A percentile compares a stretch with the other conserved stretches of the same genome.
These are phyloP conservation scores for Neckera pumila DNA, from an alignment of 225 moss, liverwort and hornwort species.

Conservation along the genomic window DNA sequence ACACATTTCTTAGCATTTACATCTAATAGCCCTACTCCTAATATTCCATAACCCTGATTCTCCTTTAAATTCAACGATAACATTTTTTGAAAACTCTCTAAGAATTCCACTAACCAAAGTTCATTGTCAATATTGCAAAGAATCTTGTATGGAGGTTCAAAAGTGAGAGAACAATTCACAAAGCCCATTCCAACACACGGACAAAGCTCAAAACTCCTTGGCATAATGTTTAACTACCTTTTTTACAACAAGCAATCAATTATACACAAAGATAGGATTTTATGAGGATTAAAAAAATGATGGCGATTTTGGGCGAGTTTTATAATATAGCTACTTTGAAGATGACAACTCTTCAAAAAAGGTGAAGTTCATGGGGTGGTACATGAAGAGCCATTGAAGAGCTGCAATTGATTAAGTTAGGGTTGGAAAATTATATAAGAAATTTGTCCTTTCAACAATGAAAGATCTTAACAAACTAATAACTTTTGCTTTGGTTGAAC, in stretches of 20 bases:
- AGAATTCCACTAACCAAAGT: neutral
- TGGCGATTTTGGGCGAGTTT: neutral
- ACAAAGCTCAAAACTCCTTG: neutral
- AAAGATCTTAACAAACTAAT: neutral
- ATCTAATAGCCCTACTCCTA: neutral
- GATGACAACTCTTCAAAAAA: neutral
- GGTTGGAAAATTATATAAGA: neutral
- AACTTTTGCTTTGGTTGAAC: neutral
- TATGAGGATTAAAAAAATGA: neutral
- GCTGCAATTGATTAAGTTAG: neutral
- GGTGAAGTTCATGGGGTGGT: neutral
- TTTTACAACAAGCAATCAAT: neutral
- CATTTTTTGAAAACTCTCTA: fast-evolving
- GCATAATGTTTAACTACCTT: neutral
- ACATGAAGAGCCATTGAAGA: neutral
- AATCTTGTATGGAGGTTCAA: neutral
- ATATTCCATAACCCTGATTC: neutral
- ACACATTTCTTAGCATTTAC: neutral
- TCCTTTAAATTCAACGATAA: neutral
- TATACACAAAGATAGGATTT: neutral
- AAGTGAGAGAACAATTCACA: neutral
- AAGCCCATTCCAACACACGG: fast-evolving
- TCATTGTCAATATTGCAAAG: neutral
- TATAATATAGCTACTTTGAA: neutral
- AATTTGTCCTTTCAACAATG: neutral